Conservation (phyloP, 2,329 filamentous ascomycete genomes). For the Clonostachys rhizophaga region DNA sequence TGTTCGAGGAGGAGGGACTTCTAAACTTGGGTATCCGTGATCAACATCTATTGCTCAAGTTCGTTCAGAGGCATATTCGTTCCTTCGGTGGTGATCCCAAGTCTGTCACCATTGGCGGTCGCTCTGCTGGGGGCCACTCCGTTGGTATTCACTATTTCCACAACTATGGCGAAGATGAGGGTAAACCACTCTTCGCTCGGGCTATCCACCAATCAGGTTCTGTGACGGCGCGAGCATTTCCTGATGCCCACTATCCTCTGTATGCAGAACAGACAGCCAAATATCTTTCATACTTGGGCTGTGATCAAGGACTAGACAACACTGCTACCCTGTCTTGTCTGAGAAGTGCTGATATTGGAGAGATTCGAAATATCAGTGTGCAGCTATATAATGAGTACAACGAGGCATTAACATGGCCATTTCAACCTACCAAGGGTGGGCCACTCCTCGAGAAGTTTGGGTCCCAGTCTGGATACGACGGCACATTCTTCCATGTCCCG, state of each 20-base stretch:
- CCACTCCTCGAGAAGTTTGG: constrained; percentile 39
- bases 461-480: constrained; percentile 29
- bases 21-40: constrained; percentile 51
- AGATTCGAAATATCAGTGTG: constrained; percentile 28
- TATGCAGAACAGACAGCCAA: constrained; percentile 23
- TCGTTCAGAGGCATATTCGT: constrained; percentile 46
- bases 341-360: constrained; percentile 22
- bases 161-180: constrained; percentile 21
- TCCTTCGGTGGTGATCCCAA: constrained; percentile 47
- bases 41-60: constrained; percentile 44
- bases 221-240: constrained; percentile 27
- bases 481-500: constrained; percentile 27
- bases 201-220: constrained; percentile 30
- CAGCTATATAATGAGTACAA: constrained; percentile 29
- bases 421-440: constrained; percentile 39
- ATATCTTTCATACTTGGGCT: constrained; percentile 18
- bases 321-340: constrained; percentile 29
- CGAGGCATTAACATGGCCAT: constrained; percentile 38
- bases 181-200: constrained; percentile 21
- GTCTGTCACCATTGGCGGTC: constrained; percentile 49
- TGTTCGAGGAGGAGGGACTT: constrained; percentile 24
- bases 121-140: constrained; percentile 43
- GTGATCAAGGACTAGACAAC: constrained; percentile 15
- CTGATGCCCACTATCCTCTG: constrained; percentile 22
- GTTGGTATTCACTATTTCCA: constrained; percentile 31